A percentile compares a stretch with the other conserved stretches of the same genome.
These are phyloP conservation scores for Pyrenochaeta sp. DNA, from an alignment of 2,329 filamentous ascomycete genomes.

Conservation along the genomic window DNA sequence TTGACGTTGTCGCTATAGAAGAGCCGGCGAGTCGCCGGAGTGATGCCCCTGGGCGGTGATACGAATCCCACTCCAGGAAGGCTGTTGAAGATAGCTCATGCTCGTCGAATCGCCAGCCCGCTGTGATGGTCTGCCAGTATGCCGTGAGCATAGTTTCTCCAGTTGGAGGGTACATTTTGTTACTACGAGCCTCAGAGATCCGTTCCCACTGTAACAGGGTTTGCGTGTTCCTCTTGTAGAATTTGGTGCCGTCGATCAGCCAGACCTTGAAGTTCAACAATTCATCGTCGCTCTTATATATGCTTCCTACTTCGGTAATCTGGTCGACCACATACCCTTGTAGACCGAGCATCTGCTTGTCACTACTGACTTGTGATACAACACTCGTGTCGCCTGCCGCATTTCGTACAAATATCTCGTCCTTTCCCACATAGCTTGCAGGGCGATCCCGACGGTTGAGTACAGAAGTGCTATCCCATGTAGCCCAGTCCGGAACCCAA, in stretches of 20 bases:
- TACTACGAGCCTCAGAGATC: constrained; percentile 7
- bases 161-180: constrained; percentile 10
- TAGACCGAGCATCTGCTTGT: neutral
- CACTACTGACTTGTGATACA: neutral
- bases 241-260: neutral
- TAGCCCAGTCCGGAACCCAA: constrained; percentile 4
- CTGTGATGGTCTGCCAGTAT: constrained; percentile 27
- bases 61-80: constrained; percentile 1
- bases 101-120: constrained; percentile 6
- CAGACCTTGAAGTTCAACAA: constrained; percentile 10
- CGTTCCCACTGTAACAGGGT: constrained; percentile 13
- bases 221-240: neutral
- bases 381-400: neutral
- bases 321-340: neutral
- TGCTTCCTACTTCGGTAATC: neutral
- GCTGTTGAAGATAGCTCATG: neutral
- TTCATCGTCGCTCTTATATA: constrained; percentile 10
- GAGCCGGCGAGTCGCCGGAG: constrained; percentile 6
- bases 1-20: constrained; percentile 17
- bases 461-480: neutral
- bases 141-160: constrained; percentile 12
- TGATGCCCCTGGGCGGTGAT: constrained; percentile 2
- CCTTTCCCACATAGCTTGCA: neutral
- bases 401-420: neutral
- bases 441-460: constrained; percentile 1